Conservation (phyloP, 108 stramenopile genomes). For the Epipyxis sp. region DNA sequence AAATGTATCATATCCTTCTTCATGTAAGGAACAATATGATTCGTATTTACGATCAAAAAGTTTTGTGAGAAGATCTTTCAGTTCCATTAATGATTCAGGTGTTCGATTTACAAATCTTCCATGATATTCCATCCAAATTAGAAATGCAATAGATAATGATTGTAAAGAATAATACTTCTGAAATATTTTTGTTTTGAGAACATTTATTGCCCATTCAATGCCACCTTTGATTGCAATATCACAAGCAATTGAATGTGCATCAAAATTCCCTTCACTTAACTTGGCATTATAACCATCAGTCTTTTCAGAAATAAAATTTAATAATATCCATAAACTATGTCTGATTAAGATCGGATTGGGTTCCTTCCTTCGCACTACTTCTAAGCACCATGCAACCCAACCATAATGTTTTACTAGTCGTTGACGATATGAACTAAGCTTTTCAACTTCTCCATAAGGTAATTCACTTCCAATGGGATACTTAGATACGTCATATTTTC, state of each 20-base stretch:
- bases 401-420: background rate
- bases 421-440: constrained; percentile 7
- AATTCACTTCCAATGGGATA: too few species aligned
- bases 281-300: background rate
- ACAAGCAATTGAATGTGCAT: background rate
- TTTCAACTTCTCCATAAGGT: too few species aligned
- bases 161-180: constrained; percentile 1
- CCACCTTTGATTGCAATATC: background rate
- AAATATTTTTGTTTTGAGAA: background rate
- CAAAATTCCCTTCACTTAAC: background rate
- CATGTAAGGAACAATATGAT: background rate
- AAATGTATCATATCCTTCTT: constrained; percentile 17
- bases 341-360: background rate
- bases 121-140: constrained; percentile 23
- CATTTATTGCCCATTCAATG: constrained; percentile 27
- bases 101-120: background rate
- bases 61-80: too few species aligned
- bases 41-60: background rate
- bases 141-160: background rate
- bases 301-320: background rate
- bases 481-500: too few species aligned
- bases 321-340: constrained; percentile 22
- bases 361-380: background rate
- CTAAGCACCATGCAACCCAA: constrained; percentile 1
- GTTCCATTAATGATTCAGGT: too few species aligned